Percentiles rank a stretch among this genome's conserved stretches.
Conservation (phyloP, 805 yeast species). For the Metschnikowia continentalis region DNA sequence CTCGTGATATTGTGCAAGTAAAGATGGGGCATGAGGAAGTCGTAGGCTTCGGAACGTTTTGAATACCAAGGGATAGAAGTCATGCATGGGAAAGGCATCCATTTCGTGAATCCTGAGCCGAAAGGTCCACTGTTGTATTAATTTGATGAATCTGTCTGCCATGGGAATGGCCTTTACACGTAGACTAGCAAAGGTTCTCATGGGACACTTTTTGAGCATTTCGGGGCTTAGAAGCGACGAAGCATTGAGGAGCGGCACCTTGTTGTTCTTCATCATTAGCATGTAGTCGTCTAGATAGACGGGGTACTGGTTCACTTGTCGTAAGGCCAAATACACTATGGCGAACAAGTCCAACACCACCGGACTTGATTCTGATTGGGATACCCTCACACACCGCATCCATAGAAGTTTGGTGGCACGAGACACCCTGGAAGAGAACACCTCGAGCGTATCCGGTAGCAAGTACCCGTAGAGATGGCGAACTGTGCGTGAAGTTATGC, state of each 20-base stretch:
- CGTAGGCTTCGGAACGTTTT: constrained; percentile 39
- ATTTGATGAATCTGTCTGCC: constrained; percentile 30
- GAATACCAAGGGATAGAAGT: constrained; percentile 37
- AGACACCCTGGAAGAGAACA: neutral
- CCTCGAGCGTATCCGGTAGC: neutral
- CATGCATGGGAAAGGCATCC: constrained; percentile 17
- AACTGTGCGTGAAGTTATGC: constrained; percentile 25
- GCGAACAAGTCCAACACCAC: constrained; percentile 29
- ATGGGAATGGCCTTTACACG: constrained; percentile 40
- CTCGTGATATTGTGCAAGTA: constrained; percentile 34
- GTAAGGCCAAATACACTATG: constrained; percentile 49
- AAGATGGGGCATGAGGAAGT: constrained; percentile 46
- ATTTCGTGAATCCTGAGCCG: constrained; percentile 6
- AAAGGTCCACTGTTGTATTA: constrained; percentile 12
- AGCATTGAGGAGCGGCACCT: constrained; percentile 48
- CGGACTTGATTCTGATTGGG: constrained; percentile 13
- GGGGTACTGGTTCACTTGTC: constrained; percentile 44
- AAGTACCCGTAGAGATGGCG: constrained; percentile 4
- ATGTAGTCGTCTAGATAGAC: constrained; percentile 48
- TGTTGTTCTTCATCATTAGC: constrained; percentile 36
- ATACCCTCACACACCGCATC: constrained; percentile 19
- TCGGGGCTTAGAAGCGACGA: constrained; percentile 36
- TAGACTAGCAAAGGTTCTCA: constrained; percentile 34
- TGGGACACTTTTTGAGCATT: constrained; percentile 22
- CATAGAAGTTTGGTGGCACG: constrained; percentile 26